A percentile compares a stretch with the other conserved stretches of the same genome.
phyloP scores from a whole-genome alignment of 306 rosid genomes.

The Delonix regia region DNA sequence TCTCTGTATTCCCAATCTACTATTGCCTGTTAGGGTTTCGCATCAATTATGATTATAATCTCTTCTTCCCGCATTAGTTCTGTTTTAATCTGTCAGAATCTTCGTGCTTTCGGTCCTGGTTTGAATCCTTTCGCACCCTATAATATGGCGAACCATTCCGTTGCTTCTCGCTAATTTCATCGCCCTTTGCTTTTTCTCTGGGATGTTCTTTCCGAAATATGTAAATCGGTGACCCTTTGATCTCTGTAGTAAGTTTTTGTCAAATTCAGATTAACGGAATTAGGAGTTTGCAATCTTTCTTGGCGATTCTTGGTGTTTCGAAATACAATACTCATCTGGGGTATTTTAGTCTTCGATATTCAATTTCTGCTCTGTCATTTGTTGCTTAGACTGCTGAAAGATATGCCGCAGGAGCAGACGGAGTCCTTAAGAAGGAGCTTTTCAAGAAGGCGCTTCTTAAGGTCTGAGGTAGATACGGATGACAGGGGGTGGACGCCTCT shows the following conservation, averaged over 20 bases:
- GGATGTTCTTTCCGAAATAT: slow-evolving; percentile 26
- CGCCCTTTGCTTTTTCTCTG: not conserved
- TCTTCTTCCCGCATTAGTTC: slow-evolving; percentile 37
- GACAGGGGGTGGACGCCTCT: slow-evolving; percentile 93
- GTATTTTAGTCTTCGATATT: not conserved
- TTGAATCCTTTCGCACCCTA: slow-evolving; percentile 94
- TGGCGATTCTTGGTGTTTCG: not conserved
- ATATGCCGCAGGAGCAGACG: slow-evolving; percentile 50
- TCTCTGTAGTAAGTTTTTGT: slow-evolving; percentile 16
- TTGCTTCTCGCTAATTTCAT: slow-evolving; percentile 65
- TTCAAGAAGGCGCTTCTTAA: slow-evolving; percentile 65
- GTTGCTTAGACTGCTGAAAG: slow-evolving; percentile 14
- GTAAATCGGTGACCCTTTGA: slow-evolving; percentile 35
- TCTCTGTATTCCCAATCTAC: not conserved
- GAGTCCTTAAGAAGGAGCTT: slow-evolving; percentile 47
- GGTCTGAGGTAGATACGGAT: slow-evolving; percentile 57
- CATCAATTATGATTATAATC: slow-evolving; percentile 50
- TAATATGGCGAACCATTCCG: slow-evolving; percentile 75
- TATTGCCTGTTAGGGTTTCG: slow-evolving; percentile 27
- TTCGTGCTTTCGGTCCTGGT: slow-evolving; percentile 94
- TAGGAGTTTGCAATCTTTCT: not conserved
- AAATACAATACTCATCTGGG: not conserved
- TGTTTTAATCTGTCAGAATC: slow-evolving; percentile 57
- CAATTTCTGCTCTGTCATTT: slow-evolving; percentile 1
- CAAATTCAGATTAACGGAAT: not conserved